Conservation (phyloP, 495 filamentous ascomycete species). For the Mycothermus thermophilus region DNA sequence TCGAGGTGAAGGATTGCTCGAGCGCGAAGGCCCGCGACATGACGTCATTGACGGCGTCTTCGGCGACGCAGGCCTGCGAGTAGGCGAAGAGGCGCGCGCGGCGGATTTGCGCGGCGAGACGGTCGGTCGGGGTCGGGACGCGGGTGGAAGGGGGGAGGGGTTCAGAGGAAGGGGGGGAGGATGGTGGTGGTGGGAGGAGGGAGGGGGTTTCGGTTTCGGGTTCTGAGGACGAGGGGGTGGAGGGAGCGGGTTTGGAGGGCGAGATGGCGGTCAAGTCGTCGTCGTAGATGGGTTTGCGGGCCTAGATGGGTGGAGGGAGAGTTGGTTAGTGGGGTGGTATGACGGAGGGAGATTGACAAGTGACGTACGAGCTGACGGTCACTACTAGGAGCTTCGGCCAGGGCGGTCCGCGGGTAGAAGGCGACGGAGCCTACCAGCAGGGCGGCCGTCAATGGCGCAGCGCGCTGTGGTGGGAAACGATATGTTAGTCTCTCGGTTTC, state of each 20-base stretch:
- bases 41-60: constrained; percentile 62
- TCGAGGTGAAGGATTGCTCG: constrained; percentile 73
- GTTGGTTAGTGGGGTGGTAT: constrained; percentile 2
- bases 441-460: constrained; percentile 35
- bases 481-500: constrained; percentile 3
- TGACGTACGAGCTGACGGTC: constrained; percentile 22
- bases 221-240: constrained; percentile 13
- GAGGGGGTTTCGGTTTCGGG: constrained; percentile 20
- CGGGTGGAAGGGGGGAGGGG: constrained; percentile 24
- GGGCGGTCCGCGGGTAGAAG: constrained; percentile 31
- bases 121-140: constrained; percentile 74
- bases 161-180: constrained; percentile 14
- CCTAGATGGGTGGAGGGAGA: constrained; percentile 12
- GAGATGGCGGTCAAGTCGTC: constrained; percentile 46
- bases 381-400: constrained; percentile 32
- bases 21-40: constrained; percentile 62
- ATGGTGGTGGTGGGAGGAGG: constrained; percentile 7
- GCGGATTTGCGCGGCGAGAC: constrained; percentile 72
- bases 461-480: constrained; percentile 18
- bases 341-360: neutral
- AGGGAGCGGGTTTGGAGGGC: constrained; percentile 14
- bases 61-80: constrained; percentile 50
- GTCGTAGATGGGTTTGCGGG: constrained; percentile 84
- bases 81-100: constrained; percentile 70
- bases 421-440: constrained; percentile 30